Base-by-base conservation (phyloP, 2,329 filamentous ascomycete species). In the Xylariaceae sp. region DNA sequence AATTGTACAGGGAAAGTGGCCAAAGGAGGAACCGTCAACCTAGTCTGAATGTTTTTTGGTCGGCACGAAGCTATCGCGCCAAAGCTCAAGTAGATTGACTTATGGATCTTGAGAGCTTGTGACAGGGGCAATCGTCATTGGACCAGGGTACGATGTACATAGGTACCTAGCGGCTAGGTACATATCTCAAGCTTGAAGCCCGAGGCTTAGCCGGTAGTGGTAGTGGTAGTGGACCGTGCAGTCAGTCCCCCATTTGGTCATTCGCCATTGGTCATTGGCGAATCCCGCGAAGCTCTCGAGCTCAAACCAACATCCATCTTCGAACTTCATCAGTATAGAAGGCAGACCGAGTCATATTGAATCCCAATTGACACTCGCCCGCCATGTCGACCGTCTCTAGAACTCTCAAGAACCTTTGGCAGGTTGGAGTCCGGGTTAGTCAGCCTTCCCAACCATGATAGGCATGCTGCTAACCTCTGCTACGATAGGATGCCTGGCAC, bases 321-420 rank as follows among this genome's bases (percentile, higher is more conserved):
- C 57, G 46, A 50, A 50, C 33, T 52, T 53, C 30, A n/a, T 29
- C 29, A n/a, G n/a, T n/a, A n/a, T n/a, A n/a, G n/a, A 11, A 24
- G 37, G 37, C 37, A 41, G 37, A 41, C 18, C 18, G 24, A 23
- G 37, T 21, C 18, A 26, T 6, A 32, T 35, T 26, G 18, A 16
- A 3, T 58, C 52, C 59, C 67, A 60, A 71, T 71, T 70, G 65
- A 63, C 57, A 66, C 61, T 60, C 72, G 70, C 72, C 72, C 69
- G 74, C 73, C 73, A 99, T 99, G 94, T 97, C 94, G 80, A 96
- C 91, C 57, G 79, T 96, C 67, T 75, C 86, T 63, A 88, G 94
- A 76, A 97, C 93, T 21, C 76, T 97, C 70, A 82, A 86, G 75
- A 96, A 97, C 74, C 73, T 97, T 71, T 87, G 91, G 80, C 87